Evolutionary conservation across 306 rosid genomes (phyloP).

Genomic region (Citrullus mucosospermus): DNA sequence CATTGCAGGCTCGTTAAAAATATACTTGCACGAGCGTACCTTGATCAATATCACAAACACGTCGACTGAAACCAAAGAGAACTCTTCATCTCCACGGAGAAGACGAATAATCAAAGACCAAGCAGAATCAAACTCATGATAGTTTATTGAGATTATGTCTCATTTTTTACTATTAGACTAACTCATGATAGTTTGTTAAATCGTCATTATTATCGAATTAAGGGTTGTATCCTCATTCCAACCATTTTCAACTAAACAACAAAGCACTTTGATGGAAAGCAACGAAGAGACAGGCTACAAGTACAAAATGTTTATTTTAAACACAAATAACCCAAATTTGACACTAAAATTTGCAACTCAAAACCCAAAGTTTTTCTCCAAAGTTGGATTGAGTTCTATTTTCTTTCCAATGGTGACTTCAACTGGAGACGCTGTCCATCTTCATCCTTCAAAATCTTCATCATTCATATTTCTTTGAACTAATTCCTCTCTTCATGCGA

Average conservation of each 20-base stretch:
- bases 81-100: constrained; percentile 16
- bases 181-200: too few relatives aligned
- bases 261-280: too few relatives aligned
- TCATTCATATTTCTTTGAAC: background rate
- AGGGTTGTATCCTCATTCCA: too few relatives aligned
- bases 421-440: background rate
- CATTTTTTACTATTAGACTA: too few relatives aligned
- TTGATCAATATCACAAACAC: constrained; percentile 69
- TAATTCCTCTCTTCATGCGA: background rate
- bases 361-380: background rate
- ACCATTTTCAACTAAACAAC: too few relatives aligned
- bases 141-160: too few relatives aligned
- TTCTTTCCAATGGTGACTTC: background rate
- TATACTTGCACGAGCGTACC: constrained; percentile 64
- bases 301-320: background rate
- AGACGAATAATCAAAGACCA: constrained; percentile 49
- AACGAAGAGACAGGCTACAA: too few relatives aligned
- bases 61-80: constrained; percentile 31
- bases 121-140: constrained; percentile 41
- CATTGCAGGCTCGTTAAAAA: background rate
- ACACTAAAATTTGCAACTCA: background rate
- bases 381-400: background rate
- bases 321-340: background rate
- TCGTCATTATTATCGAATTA: too few relatives aligned
- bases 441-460: background rate